Base-by-base conservation (phyloP, 345 rosid genomes). In the Hypericum androsaemum region DNA sequence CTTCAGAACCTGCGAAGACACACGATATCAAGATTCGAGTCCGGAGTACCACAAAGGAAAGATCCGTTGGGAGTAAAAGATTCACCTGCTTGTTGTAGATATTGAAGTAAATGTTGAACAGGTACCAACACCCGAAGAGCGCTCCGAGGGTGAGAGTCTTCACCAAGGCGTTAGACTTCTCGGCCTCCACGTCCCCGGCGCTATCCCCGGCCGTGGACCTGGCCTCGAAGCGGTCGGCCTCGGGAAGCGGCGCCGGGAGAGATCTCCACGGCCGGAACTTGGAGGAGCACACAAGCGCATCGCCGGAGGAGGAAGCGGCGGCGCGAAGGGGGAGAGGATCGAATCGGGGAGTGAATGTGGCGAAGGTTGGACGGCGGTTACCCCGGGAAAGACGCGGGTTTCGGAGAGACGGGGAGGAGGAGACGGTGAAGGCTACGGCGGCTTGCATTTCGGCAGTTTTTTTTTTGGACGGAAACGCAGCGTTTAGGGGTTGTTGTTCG, bases 61-160 rank as follows among this genome's bases (percentile, higher is more conserved):
- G n/a, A n/a, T n/a, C n/a, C n/a, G n/a, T n/a, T n/a, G 32, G 4
- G 32, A 22, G 32, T n/a, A 22, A 4, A 22, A 22, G 32, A 22
- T 22, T 4, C 32, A 94, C 99, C 99, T 88, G 97, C 59, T 94
- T 94, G 75, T 94, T 88, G 74, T 94, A 94, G 61, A 94, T 94
- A 67, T 94, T 94, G 92, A 94, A 94, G 90, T 88, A 88, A 72
- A 88, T 94, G 62, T 94, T 94, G 68, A 94, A 94, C 51, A 94
- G 66, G 68, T 64, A 80, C 99, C 99, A 94, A 7, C 86, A 50
- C 37, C 88, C 97, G 65, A 92, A 85, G 74, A 88, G 50, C 67
- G 73, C 57, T 41, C 94, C 95, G 37, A 88, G 89, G 77, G 66
- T 81, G 11, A 83, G 37, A 8, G 74, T 80, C 82, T 60, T 80